Percentiles rank a stretch among this genome's conserved stretches.
Evolutionary conservation across 495 filamentous ascomycete genomes (phyloP).

Genomic region (Xylaria acuta): DNA sequence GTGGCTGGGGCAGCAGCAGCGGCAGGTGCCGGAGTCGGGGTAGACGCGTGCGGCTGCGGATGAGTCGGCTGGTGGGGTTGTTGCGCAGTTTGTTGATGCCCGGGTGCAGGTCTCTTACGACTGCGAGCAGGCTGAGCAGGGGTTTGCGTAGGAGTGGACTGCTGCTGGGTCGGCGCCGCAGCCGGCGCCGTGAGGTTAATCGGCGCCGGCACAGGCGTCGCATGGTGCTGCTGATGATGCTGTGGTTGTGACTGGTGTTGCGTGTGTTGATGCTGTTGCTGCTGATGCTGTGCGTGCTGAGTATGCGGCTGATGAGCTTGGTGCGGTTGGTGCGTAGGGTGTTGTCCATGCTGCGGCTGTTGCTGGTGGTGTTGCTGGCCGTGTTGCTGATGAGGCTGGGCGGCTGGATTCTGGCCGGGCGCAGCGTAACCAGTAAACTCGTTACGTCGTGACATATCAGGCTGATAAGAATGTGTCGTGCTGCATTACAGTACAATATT

Average conservation of each 20-base stretch:
- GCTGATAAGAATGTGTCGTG: slow-evolving; percentile 46
- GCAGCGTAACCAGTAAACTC: slow-evolving; percentile 42
- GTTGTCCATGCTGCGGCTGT: slow-evolving; percentile 35
- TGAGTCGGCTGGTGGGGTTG: slow-evolving; percentile 26
- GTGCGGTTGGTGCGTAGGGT: slow-evolving; percentile 37
- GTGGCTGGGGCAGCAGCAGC: slow-evolving; percentile 31
- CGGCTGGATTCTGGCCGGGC: slow-evolving; percentile 35
- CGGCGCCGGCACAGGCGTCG: slow-evolving; percentile 47
- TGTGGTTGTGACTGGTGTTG: slow-evolving; percentile 37
- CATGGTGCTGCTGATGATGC: slow-evolving; percentile 46
- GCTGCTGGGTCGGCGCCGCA: slow-evolving; percentile 42
- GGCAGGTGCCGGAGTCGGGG: slow-evolving; percentile 33
- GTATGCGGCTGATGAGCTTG: slow-evolving; percentile 44
- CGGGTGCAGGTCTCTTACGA: slow-evolving; percentile 35
- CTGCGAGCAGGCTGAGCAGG: slow-evolving; percentile 40
- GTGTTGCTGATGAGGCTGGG: slow-evolving; percentile 40
- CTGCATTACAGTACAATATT: slow-evolving; percentile 41
- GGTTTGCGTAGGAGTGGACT: slow-evolving; percentile 50
- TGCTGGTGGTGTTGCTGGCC: slow-evolving; percentile 41
- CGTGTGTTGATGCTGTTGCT: slow-evolving; percentile 33
- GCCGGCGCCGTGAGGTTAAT: slow-evolving; percentile 46
- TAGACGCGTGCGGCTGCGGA: slow-evolving; percentile 35
- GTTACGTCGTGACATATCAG: slow-evolving; percentile 52
- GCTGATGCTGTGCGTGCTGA: slow-evolving; percentile 37
- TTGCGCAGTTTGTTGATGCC: slow-evolving; percentile 24